phyloP scores from a whole-genome alignment of 805 yeast genomes.

The Teunomyces panamensis region DNA sequence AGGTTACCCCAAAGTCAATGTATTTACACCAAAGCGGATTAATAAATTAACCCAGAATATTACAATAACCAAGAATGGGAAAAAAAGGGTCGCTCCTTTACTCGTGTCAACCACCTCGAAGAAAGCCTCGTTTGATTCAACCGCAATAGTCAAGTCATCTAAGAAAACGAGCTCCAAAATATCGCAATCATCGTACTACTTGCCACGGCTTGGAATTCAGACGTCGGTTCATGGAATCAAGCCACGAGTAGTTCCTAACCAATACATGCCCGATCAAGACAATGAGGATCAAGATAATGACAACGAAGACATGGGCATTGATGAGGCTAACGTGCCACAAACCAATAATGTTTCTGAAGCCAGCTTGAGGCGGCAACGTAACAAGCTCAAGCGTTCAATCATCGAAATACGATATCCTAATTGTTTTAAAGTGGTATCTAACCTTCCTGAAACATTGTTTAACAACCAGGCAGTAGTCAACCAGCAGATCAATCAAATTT shows the following conservation, averaged over 20 bases:
- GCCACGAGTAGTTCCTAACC: conserved; percentile 10
- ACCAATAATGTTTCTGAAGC: conserved; percentile 21
- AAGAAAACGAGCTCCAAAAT: conserved; percentile 26
- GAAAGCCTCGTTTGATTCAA: conserved; percentile 12
- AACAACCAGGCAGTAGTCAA: conserved; percentile 29
- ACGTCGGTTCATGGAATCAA: conserved; percentile 60
- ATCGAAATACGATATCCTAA: conserved; percentile 35
- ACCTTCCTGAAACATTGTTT: conserved; percentile 35
- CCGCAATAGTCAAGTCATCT: conserved; percentile 3
- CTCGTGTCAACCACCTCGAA: conserved; percentile 48
- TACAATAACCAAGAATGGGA: conserved; percentile 71
- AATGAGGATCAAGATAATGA: conserved; percentile 40
- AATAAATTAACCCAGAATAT: conserved; percentile 39
- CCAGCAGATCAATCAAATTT: conserved; percentile 27
- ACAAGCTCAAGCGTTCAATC: conserved; percentile 25
- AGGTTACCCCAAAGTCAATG: not conserved
- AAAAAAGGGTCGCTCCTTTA: conserved; percentile 71
- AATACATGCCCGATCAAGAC: conserved; percentile 11
- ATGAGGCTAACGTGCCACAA: conserved; percentile 12
- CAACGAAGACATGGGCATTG: conserved; percentile 47
- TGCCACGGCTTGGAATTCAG: conserved; percentile 65
- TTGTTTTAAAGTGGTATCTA: conserved; percentile 32
- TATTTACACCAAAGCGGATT: not conserved
- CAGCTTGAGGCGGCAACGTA: conserved; percentile 31
- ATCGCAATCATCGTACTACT: conserved; percentile 43